A percentile compares a stretch with the other conserved stretches of the same genome.
These are phyloP conservation scores for Fermentozyma sake DNA, from an alignment of 1,139 yeast genomes.

Conservation along the genomic window DNA sequence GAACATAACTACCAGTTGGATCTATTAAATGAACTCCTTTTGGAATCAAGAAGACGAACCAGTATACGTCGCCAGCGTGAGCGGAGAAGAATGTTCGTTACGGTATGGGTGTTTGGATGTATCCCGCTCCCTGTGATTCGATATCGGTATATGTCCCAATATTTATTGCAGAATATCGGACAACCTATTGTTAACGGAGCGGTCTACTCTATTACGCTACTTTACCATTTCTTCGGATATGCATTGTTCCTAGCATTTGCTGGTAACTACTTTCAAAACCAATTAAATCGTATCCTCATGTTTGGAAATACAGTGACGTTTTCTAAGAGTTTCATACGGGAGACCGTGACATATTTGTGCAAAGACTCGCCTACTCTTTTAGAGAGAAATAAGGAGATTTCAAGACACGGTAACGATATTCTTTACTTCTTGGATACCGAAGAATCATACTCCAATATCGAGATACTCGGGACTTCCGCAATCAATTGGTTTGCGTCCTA, in stretches of 20 bases:
- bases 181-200: too few species aligned
- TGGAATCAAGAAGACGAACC: conserved; percentile 1
- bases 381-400: not conserved
- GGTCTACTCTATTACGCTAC: too few species aligned
- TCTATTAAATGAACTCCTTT: not conserved
- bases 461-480: too few species aligned
- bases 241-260: not conserved
- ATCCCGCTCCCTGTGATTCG: too few species aligned
- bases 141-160: too few species aligned
- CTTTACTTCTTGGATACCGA: not conserved
- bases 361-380: not conserved
- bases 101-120: too few species aligned
- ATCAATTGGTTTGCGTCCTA: not conserved
- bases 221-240: not conserved
- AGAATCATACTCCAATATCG: too few species aligned
- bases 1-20: conserved; percentile 2
- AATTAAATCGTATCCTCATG: not conserved
- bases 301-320: conserved; percentile 1
- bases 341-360: not conserved
- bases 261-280: not conserved
- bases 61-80: too few species aligned
- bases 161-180: too few species aligned
- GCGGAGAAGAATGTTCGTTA: too few species aligned
- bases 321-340: conserved; percentile 1
- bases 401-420: not conserved